A percentile compares a stretch with the other conserved stretches of the same genome.
phyloP scores from a whole-genome alignment of 805 yeast genomes.

The Metschnikowia peoriensis region DNA sequence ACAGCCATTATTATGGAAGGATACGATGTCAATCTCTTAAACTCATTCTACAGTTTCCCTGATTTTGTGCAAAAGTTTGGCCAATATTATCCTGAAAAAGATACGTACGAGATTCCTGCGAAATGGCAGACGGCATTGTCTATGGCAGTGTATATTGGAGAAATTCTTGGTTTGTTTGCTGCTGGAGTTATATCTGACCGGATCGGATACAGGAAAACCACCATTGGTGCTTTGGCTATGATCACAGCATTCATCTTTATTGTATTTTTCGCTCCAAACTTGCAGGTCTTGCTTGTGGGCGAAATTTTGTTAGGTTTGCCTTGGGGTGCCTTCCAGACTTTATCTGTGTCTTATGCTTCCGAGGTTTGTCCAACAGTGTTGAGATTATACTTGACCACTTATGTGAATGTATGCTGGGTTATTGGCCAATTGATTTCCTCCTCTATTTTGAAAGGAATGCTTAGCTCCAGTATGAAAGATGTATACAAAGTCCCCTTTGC shows the following conservation, averaged over 20 bases:
- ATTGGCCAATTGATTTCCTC: conserved; percentile 42
- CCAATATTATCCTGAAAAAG: conserved; percentile 27
- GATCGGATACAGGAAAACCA: conserved; percentile 45
- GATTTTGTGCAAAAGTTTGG: conserved; percentile 36
- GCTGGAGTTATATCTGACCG: conserved; percentile 46
- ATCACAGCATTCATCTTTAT: conserved; percentile 38
- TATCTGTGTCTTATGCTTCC: conserved; percentile 40
- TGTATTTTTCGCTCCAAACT: conserved; percentile 38
- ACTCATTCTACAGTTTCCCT: conserved; percentile 37
- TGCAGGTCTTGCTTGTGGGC: conserved; percentile 39
- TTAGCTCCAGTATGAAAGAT: conserved; percentile 26
- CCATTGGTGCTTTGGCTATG: conserved; percentile 27
- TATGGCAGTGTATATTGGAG: conserved; percentile 30
- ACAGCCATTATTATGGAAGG: conserved; percentile 42
- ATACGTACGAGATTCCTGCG: conserved; percentile 35
- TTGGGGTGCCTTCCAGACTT: conserved; percentile 43
- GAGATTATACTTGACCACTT: conserved; percentile 40
- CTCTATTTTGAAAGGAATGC: conserved; percentile 38
- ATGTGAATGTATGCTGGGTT: conserved; percentile 38
- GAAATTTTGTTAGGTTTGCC: conserved; percentile 42
- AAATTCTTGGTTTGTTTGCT: conserved; percentile 44
- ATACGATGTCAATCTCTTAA: conserved; percentile 41
- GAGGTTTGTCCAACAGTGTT: conserved; percentile 44
- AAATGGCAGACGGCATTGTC: conserved; percentile 42
- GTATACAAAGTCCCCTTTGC: conserved; percentile 41